These are phyloP conservation scores for Cardiospermum halicacabum DNA, from an alignment of 345 rosid species.

Conservation along the genomic window DNA sequence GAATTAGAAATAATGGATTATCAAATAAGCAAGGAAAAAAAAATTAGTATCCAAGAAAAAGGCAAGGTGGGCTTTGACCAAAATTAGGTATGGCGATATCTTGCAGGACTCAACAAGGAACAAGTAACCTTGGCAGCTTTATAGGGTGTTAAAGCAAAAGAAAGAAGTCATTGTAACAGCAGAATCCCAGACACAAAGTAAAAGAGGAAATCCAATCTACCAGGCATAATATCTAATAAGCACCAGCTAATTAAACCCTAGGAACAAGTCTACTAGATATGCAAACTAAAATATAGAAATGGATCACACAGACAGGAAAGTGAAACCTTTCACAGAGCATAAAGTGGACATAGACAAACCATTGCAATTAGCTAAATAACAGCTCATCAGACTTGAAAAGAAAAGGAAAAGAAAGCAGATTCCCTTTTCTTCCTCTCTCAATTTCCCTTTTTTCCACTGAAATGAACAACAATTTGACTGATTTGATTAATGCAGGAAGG, in stretches of 20 bases:
- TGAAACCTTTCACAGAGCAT: conserved; percentile 87
- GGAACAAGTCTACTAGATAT: conserved; percentile 36
- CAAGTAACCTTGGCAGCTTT: conserved; percentile 60
- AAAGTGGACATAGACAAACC: conserved; percentile 54
- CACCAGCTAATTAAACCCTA: conserved; percentile 43
- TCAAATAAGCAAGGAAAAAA: conserved; percentile 6
- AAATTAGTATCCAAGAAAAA: conserved; percentile 16
- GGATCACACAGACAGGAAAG: conserved; percentile 59
- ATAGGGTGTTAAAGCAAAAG: conserved; percentile 49
- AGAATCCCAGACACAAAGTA: conserved; percentile 48
- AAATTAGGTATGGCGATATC: conserved; percentile 46
- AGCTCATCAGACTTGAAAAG: conserved; percentile 37
- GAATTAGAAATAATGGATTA: conserved; percentile 20
- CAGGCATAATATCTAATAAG: conserved; percentile 64
- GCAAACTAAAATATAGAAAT: conserved; percentile 46
- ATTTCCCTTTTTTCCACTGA: conserved; percentile 22
- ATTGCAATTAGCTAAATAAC: conserved; percentile 56
- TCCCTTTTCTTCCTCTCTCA: conserved; percentile 46
- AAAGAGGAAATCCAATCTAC: conserved; percentile 42
- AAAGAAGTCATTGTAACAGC: conserved; percentile 43
- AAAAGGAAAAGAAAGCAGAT: conserved; percentile 55
- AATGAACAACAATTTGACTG: conserved; percentile 26
- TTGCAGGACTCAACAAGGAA: conserved; percentile 69
- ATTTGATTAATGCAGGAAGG: conserved; percentile 3
- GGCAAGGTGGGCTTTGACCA: conserved; percentile 44